These are phyloP conservation scores for Angomonas deanei DNA, from an alignment of 208 protist genomes.

Conservation along the genomic window DNA sequence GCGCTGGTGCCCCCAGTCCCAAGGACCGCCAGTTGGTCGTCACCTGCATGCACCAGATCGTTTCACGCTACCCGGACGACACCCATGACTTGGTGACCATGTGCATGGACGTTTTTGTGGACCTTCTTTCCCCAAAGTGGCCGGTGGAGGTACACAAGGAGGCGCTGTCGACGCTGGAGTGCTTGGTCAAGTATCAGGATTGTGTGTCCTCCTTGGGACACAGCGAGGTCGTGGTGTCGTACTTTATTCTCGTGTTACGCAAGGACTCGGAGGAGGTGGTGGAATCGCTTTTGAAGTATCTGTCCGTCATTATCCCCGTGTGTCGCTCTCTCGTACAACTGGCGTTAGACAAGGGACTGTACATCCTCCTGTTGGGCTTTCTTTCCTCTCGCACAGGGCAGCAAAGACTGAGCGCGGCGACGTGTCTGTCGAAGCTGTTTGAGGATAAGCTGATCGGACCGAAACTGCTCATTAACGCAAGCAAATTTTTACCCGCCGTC, in stretches of 20 bases:
- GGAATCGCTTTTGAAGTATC: slow-evolving; percentile 26
- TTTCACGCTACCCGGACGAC: slow-evolving; percentile 14
- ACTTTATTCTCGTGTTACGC: background rate
- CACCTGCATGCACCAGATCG: slow-evolving; percentile 32
- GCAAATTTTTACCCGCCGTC: slow-evolving; percentile 78
- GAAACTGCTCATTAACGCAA: slow-evolving; percentile 58
- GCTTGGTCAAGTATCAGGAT: background rate
- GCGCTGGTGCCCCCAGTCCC: background rate
- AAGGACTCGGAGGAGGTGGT: background rate
- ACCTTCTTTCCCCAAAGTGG: slow-evolving; percentile 15
- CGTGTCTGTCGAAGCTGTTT: slow-evolving; percentile 43
- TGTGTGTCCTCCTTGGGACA: slow-evolving; percentile 9
- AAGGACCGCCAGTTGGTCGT: slow-evolving; percentile 6
- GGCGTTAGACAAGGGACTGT: slow-evolving; percentile 69
- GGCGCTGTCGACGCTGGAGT: background rate
- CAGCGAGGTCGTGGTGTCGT: slow-evolving; percentile 13
- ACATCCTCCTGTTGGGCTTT: slow-evolving; percentile 42
- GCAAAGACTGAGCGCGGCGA: background rate
- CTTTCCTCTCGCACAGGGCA: background rate
- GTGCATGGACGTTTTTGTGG: slow-evolving; percentile 21
- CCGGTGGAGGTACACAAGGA: background rate
- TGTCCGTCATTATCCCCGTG: slow-evolving; percentile 7
- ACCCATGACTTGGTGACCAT: slow-evolving; percentile 5
- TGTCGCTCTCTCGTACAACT: slow-evolving; percentile 48
- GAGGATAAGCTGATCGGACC: slow-evolving; percentile 87